phyloP scores from a whole-genome alignment of 257 asterid genomes.

The Anisodus tanguticus region DNA sequence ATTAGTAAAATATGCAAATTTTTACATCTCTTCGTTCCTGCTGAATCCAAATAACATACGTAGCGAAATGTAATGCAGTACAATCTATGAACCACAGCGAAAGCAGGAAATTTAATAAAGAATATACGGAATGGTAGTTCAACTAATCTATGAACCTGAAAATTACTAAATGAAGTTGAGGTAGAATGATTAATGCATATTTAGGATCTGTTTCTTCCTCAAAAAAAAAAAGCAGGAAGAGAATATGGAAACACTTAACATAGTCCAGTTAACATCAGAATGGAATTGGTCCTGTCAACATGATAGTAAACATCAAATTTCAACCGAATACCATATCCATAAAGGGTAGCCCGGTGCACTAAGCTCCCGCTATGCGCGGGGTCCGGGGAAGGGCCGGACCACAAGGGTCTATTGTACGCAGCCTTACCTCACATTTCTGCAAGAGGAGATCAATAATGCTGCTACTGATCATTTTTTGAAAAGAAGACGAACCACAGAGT shows the following conservation, averaged over 20 bases:
- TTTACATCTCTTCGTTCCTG: not conserved
- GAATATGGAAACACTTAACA: not conserved
- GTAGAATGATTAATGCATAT: not conserved
- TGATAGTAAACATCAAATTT: not conserved
- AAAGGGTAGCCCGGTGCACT: too few species aligned
- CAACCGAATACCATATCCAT: not conserved
- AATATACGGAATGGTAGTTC: not conserved
- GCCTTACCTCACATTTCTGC: not conserved
- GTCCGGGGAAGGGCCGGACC: too few species aligned
- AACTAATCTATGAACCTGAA: too few species aligned
- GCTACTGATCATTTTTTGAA: not conserved
- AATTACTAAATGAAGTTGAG: not conserved
- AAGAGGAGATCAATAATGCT: not conserved
- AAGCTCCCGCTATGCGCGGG: too few species aligned
- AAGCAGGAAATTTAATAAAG: not conserved
- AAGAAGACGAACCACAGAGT: not conserved
- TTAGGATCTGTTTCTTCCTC: not conserved
- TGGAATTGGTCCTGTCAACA: not conserved
- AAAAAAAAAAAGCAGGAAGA: not conserved
- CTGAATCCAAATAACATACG: not conserved
- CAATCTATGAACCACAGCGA: not conserved
- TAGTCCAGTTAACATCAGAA: not conserved
- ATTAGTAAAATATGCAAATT: not conserved
- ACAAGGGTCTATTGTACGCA: too few species aligned
- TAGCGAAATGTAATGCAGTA: not conserved